Evolutionary conservation across 2,329 filamentous ascomycete genomes (phyloP).

Genomic region (Emydomyces testavorans): DNA sequence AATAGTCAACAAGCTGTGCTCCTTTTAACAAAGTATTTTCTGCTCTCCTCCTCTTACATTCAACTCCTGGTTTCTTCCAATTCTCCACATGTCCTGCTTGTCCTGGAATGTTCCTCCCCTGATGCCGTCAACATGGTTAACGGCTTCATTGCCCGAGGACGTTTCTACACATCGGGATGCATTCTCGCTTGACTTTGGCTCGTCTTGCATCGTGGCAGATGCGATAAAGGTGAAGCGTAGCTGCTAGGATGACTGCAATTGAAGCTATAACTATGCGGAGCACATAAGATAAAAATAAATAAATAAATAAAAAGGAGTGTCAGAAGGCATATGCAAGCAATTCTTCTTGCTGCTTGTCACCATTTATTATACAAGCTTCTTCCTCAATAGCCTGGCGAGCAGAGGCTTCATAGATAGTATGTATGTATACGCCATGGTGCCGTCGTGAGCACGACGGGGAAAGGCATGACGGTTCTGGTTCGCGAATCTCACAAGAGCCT

Average conservation of each 20-base stretch:
- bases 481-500: too few species aligned
- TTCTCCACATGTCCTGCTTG: constrained; percentile 26
- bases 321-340: too few species aligned
- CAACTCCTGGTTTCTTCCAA: constrained; percentile 26
- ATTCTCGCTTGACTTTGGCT: background rate
- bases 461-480: too few species aligned
- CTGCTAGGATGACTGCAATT: background rate
- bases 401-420: too few species aligned
- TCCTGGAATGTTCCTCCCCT: constrained; percentile 22
- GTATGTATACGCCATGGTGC: too few species aligned
- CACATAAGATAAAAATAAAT: background rate
- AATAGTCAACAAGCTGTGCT: background rate
- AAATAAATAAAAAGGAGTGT: too few species aligned
- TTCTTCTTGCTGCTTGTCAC: too few species aligned
- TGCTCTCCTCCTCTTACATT: constrained; percentile 17
- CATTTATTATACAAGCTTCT: too few species aligned
- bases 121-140: background rate
- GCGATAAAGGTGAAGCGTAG: background rate
- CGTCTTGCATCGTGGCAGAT: background rate
- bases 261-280: background rate
- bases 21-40: background rate
- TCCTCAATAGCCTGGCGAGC: too few species aligned
- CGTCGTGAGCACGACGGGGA: too few species aligned
- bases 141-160: background rate
- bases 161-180: background rate